Evolutionary conservation across 495 filamentous ascomycete species (phyloP).

Genomic region (Aspergillus avenaceus): DNA sequence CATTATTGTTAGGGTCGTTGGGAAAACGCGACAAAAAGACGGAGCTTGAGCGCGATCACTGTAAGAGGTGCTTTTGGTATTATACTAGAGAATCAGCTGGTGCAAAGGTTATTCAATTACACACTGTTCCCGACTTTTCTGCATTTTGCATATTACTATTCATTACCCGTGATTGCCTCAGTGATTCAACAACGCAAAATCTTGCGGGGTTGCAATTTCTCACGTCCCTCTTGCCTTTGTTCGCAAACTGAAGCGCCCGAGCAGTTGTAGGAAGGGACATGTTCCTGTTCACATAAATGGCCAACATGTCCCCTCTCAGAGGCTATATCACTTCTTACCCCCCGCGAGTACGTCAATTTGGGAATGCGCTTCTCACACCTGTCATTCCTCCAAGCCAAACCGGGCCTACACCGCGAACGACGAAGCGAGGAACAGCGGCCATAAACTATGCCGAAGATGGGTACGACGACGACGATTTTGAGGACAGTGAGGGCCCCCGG

Average conservation of each 20-base stretch:
- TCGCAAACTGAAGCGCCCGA: slow-evolving; percentile 6
- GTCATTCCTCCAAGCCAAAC: slow-evolving; percentile 66
- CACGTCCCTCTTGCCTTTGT: neutral
- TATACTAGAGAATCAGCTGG: neutral
- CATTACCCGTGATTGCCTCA: neutral
- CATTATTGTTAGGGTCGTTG: too few species aligned
- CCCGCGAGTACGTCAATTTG: slow-evolving; percentile 84
- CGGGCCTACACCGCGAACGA: slow-evolving; percentile 74
- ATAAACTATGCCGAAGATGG: slow-evolving; percentile 98
- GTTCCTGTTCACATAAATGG: slow-evolving; percentile 32
- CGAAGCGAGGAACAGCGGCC: slow-evolving; percentile 91
- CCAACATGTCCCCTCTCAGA: slow-evolving; percentile 66
- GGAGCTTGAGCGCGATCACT: slow-evolving; percentile 24
- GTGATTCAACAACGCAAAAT: neutral
- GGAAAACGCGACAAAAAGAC: slow-evolving; percentile 37
- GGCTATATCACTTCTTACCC: slow-evolving; percentile 89
- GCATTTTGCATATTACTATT: too few species aligned
- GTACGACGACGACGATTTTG: slow-evolving; percentile 90
- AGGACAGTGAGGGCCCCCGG: slow-evolving; percentile 75
- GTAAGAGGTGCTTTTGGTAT: slow-evolving; percentile 12
- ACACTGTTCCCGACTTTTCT: neutral
- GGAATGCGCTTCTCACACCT: slow-evolving; percentile 87
- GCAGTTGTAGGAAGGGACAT: slow-evolving; percentile 35
- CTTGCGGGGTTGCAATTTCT: neutral
- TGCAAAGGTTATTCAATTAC: neutral